Conservation (phyloP, 2,329 filamentous ascomycete genomes). For the Aphanoascus verrucosus region DNA sequence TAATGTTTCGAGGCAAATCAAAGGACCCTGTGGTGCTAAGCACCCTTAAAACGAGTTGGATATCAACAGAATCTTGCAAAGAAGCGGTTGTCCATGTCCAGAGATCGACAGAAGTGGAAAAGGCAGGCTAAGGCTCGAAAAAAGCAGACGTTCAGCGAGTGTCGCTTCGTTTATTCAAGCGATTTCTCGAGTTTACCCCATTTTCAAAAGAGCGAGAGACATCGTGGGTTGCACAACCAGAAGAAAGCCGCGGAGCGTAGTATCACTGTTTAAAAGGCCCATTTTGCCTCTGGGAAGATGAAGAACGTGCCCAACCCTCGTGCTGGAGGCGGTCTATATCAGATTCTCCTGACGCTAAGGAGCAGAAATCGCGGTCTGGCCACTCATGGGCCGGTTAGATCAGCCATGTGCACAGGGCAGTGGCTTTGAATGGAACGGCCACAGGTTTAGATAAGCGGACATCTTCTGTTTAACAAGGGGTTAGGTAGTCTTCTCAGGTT, state of each 20-base stretch:
- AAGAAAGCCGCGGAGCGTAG: too few relatives aligned
- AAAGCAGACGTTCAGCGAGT: background rate
- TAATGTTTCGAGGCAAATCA: background rate
- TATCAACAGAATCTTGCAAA: too few relatives aligned
- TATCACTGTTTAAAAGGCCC: background rate
- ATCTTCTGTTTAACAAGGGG: background rate
- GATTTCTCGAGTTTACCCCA: too few relatives aligned
- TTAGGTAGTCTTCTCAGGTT: background rate
- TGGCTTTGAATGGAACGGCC: background rate
- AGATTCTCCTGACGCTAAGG: background rate
- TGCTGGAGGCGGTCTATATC: background rate
- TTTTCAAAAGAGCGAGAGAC: too few relatives aligned
- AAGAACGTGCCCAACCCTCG: background rate
- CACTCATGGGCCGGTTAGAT: background rate
- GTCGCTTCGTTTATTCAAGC: too few relatives aligned
- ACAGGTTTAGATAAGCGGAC: background rate
- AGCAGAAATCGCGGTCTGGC: background rate
- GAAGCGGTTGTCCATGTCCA: background rate
- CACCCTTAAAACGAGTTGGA: too few relatives aligned
- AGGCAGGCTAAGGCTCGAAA: too few relatives aligned
- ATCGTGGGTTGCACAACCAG: too few relatives aligned
- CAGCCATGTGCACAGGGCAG: background rate
- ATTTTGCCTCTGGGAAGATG: background rate
- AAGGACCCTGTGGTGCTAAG: background rate
- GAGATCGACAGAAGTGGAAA: background rate